Percentiles rank a stretch among this genome's conserved stretches.
Evolutionary conservation across 805 yeast species (phyloP).

Genomic region (Hanseniaspora taiwanica): DNA sequence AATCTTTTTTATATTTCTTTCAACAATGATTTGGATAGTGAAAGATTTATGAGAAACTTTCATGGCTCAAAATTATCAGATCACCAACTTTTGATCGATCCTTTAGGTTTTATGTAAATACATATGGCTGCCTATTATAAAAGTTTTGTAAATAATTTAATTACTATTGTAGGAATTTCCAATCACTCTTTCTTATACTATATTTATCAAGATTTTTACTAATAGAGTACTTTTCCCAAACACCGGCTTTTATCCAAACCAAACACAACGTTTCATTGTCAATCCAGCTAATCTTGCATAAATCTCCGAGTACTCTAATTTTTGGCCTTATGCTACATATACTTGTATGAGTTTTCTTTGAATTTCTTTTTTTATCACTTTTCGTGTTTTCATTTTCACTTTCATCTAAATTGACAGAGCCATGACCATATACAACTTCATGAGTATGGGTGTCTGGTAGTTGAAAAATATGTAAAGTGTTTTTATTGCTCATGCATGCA

Average conservation of each 20-base stretch:
- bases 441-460: neutral
- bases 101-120: neutral
- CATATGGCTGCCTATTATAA: neutral
- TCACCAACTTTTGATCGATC: constrained; percentile 21
- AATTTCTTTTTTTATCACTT: neutral
- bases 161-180: neutral
- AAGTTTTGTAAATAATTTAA: constrained; percentile 1
- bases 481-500: constrained; percentile 81
- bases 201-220: constrained; percentile 31
- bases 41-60: constrained; percentile 36
- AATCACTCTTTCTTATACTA: constrained; percentile 4
- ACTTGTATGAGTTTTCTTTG: neutral
- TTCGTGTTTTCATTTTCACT: neutral
- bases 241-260: constrained; percentile 58
- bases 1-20: constrained; percentile 25
- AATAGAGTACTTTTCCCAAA: constrained; percentile 80
- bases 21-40: constrained; percentile 31
- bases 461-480: constrained; percentile 49
- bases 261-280: constrained; percentile 51
- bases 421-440: neutral
- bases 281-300: constrained; percentile 21
- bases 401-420: neutral
- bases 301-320: neutral
- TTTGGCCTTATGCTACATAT: neutral
- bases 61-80: constrained; percentile 32